Percentiles rank a stretch among this genome's conserved stretches.
These are phyloP conservation scores for Syzygium malaccense DNA, from an alignment of 441 rosid species.

Conservation along the genomic window DNA sequence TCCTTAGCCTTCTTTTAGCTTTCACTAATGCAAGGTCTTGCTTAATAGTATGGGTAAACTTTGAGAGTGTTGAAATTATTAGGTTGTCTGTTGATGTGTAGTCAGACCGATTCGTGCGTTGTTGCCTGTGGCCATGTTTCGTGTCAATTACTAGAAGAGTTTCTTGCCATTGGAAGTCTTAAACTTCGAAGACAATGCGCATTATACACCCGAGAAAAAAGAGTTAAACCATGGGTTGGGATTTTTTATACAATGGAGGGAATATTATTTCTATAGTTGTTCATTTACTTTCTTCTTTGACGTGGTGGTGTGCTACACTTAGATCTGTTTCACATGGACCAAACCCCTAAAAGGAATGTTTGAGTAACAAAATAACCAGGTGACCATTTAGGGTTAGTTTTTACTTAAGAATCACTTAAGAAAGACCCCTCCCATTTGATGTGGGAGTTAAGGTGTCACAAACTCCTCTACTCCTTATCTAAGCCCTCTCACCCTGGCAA, in stretches of 20 bases:
- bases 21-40: neutral
- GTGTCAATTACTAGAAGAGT: neutral
- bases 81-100: neutral
- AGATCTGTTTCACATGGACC: neutral
- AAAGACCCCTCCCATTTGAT: neutral
- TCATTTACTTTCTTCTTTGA: neutral
- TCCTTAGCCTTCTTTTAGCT: neutral
- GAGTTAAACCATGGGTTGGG: neutral
- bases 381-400: fast-evolving
- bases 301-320: neutral
- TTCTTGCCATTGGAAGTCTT: neutral
- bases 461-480: fast-evolving
- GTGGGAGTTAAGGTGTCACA: fast-evolving
- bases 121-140: neutral
- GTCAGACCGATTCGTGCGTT: neutral
- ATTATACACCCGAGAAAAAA: neutral
- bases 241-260: neutral
- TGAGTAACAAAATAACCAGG: neutral
- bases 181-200: neutral
- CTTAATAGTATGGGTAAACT: neutral
- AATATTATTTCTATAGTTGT: neutral
- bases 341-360: neutral
- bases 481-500: neutral
- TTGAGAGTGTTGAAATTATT: neutral
- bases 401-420: neutral